Evolutionary conservation across 495 filamentous ascomycete species (phyloP).

Genomic region (Talaromyces ruber): DNA sequence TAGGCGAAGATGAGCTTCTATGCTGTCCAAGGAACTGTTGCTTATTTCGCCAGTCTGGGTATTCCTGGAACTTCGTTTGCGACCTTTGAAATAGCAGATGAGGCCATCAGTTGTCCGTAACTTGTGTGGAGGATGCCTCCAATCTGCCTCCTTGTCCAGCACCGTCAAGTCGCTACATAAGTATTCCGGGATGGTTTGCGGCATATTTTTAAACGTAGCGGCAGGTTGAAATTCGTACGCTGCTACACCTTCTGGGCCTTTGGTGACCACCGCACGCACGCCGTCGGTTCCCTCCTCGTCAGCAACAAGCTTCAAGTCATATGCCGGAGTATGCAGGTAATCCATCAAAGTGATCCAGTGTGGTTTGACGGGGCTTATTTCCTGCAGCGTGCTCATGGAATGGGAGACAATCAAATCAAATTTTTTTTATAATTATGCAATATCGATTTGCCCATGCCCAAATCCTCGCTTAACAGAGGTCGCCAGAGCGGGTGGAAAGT

Average conservation of each 20-base stretch:
- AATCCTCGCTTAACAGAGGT: background rate
- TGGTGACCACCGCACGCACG: background rate
- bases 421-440: background rate
- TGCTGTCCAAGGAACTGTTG: background rate
- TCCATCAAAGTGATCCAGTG: background rate
- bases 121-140: slow-evolving; percentile 2
- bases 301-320: background rate
- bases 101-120: background rate
- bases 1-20: background rate
- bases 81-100: background rate
- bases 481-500: background rate
- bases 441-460: background rate
- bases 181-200: background rate
- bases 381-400: slow-evolving; percentile 1
- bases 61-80: background rate
- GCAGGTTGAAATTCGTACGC: slow-evolving; percentile 2
- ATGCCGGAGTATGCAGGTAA: slow-evolving; percentile 1
- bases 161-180: background rate
- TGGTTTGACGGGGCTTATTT: background rate
- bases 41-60: background rate
- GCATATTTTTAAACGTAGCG: background rate
- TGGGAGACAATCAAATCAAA: slow-evolving; percentile 1
- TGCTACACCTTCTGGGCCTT: background rate
- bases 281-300: background rate
- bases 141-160: background rate